Evolutionary conservation across 169 alveolate genomes (phyloP).

Genomic region (Cyclospora cayetanensis): DNA sequence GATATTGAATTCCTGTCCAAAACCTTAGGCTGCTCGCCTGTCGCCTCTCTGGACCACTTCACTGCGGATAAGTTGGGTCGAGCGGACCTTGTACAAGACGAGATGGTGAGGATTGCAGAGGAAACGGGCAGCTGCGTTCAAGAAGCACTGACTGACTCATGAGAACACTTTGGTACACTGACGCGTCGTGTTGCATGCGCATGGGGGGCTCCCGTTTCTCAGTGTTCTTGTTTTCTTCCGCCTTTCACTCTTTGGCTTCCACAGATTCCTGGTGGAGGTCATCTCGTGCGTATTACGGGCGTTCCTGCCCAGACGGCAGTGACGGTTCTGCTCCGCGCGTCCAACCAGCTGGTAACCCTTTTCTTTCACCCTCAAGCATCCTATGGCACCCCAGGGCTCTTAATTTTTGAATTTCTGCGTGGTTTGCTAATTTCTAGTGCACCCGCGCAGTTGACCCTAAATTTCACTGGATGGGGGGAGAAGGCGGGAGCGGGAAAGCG

Average conservation of each 20-base stretch:
- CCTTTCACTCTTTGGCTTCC: not conserved
- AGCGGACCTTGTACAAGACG: slow-evolving; percentile 89
- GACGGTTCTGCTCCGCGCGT: slow-evolving; percentile 96
- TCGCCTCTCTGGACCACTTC: slow-evolving; percentile 97
- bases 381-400: not conserved
- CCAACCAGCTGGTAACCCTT: slow-evolving; percentile 84
- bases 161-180: too few species aligned
- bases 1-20: slow-evolving; percentile 96
- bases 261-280: slow-evolving; percentile 61
- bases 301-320: slow-evolving; percentile 78
- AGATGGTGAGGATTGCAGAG: slow-evolving; percentile 45
- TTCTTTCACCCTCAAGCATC: not conserved
- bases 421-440: not conserved
- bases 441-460: not conserved
- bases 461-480: too few species aligned
- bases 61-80: slow-evolving; percentile 97
- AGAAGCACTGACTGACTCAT: too few species aligned
- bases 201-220: too few species aligned
- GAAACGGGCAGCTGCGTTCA: too few species aligned
- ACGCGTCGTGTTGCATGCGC: too few species aligned
- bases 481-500: too few species aligned
- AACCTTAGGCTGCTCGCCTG: slow-evolving; percentile 95
- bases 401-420: not conserved
- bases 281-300: slow-evolving; percentile 67
- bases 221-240: not conserved